A percentile compares a stretch with the other conserved stretches of the same genome.
phyloP scores from a whole-genome alignment of 345 rosid genomes.

The Syzygium oleosum region DNA sequence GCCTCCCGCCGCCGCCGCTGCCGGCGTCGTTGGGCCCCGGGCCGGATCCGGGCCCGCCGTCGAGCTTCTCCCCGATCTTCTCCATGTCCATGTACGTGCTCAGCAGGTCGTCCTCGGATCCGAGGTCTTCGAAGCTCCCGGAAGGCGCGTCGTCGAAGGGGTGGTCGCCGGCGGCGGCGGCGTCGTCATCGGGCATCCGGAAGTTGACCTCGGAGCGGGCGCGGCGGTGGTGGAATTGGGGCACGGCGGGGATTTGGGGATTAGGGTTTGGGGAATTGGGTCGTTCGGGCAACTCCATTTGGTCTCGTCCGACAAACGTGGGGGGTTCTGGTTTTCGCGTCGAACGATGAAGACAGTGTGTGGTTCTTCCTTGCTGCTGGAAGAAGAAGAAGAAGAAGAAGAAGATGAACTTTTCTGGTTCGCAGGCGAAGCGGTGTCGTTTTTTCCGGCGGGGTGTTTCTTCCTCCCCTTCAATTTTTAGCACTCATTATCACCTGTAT shows the following conservation, averaged over 20 bases:
- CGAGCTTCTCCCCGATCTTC: constrained; percentile 43
- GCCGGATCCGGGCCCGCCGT: not conserved
- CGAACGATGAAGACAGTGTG: not conserved
- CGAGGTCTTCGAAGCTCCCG: constrained; percentile 40
- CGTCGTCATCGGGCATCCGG: constrained; percentile 78
- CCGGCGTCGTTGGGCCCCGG: constrained; percentile 21
- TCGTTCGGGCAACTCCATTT: constrained; percentile 5
- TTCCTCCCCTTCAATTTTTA: not conserved
- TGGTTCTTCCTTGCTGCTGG: not conserved
- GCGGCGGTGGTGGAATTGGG: constrained; percentile 54
- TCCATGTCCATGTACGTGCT: constrained; percentile 81
- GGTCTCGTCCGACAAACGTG: not conserved
- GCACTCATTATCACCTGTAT: not conserved
- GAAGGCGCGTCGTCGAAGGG: constrained; percentile 22
- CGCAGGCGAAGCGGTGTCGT: not conserved
- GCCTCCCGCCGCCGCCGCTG: constrained; percentile 16
- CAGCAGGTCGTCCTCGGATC: constrained; percentile 76
- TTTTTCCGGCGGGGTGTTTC: not conserved
- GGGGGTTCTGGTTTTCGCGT: not conserved
- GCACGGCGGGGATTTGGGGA: not conserved
- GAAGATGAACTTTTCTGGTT: not conserved
- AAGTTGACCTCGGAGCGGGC: constrained; percentile 78
- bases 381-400: not conserved
- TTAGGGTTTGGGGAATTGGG: not conserved
- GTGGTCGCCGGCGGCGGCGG: constrained; percentile 62